Evolutionary conservation across 2,329 filamentous ascomycete species (phyloP).

Genomic region (Balansia obtecta): DNA sequence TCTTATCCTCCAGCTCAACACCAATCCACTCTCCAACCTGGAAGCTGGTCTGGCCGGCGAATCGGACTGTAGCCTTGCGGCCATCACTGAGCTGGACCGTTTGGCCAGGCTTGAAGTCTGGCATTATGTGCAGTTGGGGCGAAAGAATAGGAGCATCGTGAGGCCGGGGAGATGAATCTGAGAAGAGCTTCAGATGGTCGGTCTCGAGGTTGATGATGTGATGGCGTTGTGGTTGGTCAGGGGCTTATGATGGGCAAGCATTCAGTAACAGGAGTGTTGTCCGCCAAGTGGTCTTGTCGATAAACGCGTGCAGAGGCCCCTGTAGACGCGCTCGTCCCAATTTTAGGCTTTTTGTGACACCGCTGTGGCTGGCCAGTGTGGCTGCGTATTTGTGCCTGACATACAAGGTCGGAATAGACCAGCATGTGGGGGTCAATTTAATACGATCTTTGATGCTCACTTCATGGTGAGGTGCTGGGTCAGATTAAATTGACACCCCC

Average conservation of each 20-base stretch:
- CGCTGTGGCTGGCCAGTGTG: neutral
- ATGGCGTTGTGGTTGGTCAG: conserved; percentile 1
- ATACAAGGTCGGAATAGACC: neutral
- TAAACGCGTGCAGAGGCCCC: neutral
- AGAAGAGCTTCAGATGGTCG: neutral
- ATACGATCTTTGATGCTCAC: too few species aligned
- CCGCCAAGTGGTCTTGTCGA: neutral
- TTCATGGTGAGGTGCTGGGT: too few species aligned
- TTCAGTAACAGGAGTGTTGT: neutral
- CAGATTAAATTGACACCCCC: too few species aligned
- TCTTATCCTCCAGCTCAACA: conserved; percentile 69
- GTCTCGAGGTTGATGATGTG: neutral
- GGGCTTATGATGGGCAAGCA: neutral
- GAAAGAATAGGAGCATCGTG: conserved; percentile 21
- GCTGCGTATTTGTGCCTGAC: neutral
- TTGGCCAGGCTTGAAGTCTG: conserved; percentile 54
- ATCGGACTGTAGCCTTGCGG: conserved; percentile 66
- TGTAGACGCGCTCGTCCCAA: neutral
- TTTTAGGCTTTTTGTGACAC: neutral
- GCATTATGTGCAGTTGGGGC: conserved; percentile 29
- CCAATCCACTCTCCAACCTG: conserved; percentile 79
- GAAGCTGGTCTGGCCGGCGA: conserved; percentile 68
- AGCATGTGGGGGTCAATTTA: too few species aligned
- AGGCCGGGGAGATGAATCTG: neutral
- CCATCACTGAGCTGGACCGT: conserved; percentile 69